A percentile compares a stretch with the other conserved stretches of the same genome.
phyloP scores from a whole-genome alignment of 2,329 filamentous ascomycete genomes.

The Botrytis byssoidea region DNA sequence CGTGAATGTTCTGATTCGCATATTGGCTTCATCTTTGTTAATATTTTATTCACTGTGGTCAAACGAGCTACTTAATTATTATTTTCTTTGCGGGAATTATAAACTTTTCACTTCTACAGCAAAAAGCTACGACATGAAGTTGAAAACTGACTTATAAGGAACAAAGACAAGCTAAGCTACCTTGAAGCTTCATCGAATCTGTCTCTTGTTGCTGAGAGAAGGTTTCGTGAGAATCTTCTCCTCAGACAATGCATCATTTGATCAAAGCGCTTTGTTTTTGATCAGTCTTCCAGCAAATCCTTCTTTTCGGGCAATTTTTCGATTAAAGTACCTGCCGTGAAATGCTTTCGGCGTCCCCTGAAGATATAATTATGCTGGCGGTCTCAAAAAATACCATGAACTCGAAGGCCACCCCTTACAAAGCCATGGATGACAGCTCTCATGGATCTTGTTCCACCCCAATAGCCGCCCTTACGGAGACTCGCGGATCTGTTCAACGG shows the following conservation, averaged over 20 bases:
- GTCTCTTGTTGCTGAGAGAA: not conserved
- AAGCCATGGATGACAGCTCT: not conserved
- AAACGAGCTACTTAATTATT: not conserved
- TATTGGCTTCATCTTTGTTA: not conserved
- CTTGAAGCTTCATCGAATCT: not conserved
- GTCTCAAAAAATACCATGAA: not conserved
- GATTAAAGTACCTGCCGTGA: not conserved
- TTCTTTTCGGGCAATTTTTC: not conserved
- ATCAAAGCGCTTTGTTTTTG: not conserved
- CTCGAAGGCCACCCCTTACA: not conserved
- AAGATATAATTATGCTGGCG: not conserved
- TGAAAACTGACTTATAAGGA: not conserved
- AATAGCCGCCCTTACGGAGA: not conserved
- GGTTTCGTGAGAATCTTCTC: not conserved
- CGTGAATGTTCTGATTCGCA: not conserved
- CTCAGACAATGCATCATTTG: not conserved
- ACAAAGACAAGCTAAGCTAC: not conserved
- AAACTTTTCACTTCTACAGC: not conserved
- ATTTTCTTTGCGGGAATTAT: not conserved
- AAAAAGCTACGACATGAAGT: not conserved
- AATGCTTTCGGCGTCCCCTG: not conserved
- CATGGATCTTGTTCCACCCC: not conserved
- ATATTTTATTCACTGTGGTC: not conserved
- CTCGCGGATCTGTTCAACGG: not conserved
- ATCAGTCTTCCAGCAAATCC: not conserved